Conservation (phyloP, 2,329 filamentous ascomycete genomes). For the Mycosphaerelloides madeirae region DNA sequence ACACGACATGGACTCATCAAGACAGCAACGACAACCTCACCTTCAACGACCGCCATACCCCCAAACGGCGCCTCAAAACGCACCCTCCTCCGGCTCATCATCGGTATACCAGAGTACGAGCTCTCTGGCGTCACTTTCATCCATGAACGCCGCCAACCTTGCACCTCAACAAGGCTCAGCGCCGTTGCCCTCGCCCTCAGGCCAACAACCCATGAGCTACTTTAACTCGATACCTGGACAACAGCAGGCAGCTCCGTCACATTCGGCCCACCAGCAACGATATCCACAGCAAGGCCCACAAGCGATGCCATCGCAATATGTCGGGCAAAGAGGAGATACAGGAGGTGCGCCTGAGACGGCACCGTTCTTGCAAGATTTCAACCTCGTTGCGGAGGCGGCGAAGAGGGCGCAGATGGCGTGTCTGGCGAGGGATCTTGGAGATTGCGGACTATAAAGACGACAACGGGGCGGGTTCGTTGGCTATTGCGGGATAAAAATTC, state of each 20-base stretch:
- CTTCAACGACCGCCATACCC: conserved; percentile 33
- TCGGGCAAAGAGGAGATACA: conserved; percentile 29
- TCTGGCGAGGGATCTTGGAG: conserved; percentile 79
- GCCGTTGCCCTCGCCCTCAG: conserved; percentile 30
- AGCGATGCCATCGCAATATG: conserved; percentile 14
- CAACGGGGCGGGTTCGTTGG: background rate
- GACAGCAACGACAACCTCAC: conserved; percentile 25
- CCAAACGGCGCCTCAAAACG: conserved; percentile 24
- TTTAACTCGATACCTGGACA: conserved; percentile 30
- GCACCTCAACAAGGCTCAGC: conserved; percentile 31
- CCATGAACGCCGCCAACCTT: conserved; percentile 19
- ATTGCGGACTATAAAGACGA: conserved; percentile 46
- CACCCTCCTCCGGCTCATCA: conserved; percentile 24
- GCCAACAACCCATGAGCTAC: conserved; percentile 29
- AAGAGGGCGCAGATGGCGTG: conserved; percentile 89
- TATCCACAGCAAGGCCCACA: conserved; percentile 29
- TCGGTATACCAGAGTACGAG: conserved; percentile 40
- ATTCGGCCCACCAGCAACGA: conserved; percentile 30
- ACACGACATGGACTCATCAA: conserved; percentile 18
- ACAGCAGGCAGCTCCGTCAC: conserved; percentile 19
- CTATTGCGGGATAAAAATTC: no score
- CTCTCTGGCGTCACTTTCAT: conserved; percentile 38
- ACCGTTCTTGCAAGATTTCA: conserved; percentile 73
- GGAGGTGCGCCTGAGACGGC: conserved; percentile 43
- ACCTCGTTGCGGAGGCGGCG: conserved; percentile 82